phyloP scores from a whole-genome alignment of 2,329 filamentous ascomycete species.

The Pseudocercospora pini-densiflorae region DNA sequence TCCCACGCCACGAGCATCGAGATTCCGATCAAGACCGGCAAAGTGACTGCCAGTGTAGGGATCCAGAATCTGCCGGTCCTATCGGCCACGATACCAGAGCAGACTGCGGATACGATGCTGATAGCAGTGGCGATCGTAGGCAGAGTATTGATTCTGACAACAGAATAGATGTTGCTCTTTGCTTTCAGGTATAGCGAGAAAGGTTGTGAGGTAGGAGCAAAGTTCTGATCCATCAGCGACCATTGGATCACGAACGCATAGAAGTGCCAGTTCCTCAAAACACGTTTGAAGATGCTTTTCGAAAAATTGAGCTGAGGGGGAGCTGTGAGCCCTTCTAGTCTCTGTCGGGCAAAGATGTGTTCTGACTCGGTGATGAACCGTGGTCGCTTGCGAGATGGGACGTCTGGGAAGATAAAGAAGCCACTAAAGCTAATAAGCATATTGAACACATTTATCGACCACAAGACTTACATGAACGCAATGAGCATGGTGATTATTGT shows the following conservation, averaged over 20 bases:
- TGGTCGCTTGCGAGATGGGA: neutral
- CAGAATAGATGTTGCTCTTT: neutral
- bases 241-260: neutral
- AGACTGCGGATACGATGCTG: neutral
- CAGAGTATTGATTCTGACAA: neutral
- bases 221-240: neutral
- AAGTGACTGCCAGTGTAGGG: neutral
- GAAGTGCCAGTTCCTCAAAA: neutral
- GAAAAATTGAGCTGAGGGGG: neutral
- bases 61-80: neutral
- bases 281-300: neutral
- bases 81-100: neutral
- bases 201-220: neutral
- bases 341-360: neutral
- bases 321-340: neutral
- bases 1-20: neutral
- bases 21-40: neutral
- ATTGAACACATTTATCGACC: neutral
- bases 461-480: too few relatives aligned
- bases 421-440: neutral
- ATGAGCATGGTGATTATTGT: neutral
- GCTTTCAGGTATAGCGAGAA: conserved; percentile 1
- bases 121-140: neutral
- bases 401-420: neutral
- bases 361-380: neutral